Percentiles rank a stretch among this genome's conserved stretches.
phyloP scores from a whole-genome alignment of 345 rosid species.

The Excoecaria cochinchinensis region DNA sequence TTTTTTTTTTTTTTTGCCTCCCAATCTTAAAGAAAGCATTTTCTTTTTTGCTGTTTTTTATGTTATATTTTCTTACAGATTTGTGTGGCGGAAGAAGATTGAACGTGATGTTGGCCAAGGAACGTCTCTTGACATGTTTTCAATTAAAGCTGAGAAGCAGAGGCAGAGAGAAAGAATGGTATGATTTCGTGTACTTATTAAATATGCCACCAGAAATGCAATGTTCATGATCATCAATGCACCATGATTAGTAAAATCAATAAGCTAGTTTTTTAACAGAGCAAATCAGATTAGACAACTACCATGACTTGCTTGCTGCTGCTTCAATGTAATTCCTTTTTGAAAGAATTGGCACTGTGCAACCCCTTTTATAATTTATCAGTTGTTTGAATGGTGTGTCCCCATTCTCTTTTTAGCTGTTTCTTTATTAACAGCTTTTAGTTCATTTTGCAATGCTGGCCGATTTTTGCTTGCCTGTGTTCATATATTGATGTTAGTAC shows the following conservation, averaged over 20 bases:
- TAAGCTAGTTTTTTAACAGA: background rate
- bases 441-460: no score
- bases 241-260: background rate
- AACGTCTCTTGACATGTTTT: conserved; percentile 58
- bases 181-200: conserved; percentile 8
- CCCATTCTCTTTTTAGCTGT: no score
- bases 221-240: background rate
- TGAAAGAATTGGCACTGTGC: no score
- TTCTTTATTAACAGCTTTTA: no score
- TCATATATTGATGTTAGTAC: background rate
- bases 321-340: no score
- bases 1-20: background rate
- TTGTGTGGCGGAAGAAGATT: conserved; percentile 94
- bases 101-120: conserved; percentile 80
- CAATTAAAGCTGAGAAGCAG: conserved; percentile 83
- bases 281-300: no score
- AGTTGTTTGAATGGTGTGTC: no score
- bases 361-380: no score
- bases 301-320: no score
- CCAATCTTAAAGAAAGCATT: background rate
- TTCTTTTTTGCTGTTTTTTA: background rate
- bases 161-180: conserved; percentile 85
- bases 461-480: no score
- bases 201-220: background rate
- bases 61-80: conserved; percentile 42